A percentile compares a stretch with the other conserved stretches of the same genome.
These are phyloP conservation scores for Pseudogymnoascus sp. DNA, from an alignment of 2,329 filamentous ascomycete genomes.

Conservation along the genomic window DNA sequence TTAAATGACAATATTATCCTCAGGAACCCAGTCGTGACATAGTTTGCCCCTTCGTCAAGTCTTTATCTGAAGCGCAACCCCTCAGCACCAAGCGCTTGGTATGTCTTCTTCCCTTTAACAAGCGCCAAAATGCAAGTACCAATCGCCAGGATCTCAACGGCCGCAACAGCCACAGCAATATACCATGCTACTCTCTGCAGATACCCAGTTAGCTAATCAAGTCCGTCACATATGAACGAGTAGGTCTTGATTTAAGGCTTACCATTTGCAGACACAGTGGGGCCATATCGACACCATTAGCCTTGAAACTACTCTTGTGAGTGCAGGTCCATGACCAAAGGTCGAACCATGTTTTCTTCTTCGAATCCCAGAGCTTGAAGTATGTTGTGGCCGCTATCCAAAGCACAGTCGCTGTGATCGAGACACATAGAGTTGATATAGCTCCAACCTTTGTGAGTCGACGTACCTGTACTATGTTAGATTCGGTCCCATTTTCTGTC, in stretches of 20 bases:
- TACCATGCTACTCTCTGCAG: slow-evolving; percentile 2
- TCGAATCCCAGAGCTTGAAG: background rate
- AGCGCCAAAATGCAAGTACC: background rate
- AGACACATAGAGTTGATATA: background rate
- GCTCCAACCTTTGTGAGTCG: background rate
- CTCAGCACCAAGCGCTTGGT: background rate
- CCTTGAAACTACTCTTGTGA: background rate
- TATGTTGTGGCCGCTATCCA: background rate
- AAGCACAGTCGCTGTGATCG: background rate
- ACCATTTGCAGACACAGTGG: background rate
- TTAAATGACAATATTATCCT: background rate
- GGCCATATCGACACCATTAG: background rate
- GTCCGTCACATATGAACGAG: background rate
- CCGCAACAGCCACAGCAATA: background rate
- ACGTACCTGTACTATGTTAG: background rate
- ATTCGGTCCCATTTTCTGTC: background rate
- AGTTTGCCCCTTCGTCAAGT: background rate
- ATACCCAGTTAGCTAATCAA: background rate
- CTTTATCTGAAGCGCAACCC: background rate
- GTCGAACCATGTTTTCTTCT: slow-evolving; percentile 1
- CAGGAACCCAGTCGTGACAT: background rate
- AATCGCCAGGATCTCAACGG: background rate
- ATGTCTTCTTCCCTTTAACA: background rate
- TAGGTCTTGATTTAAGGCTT: background rate
- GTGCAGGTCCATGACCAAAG: background rate